A percentile compares a stretch with the other conserved stretches of the same genome.
Evolutionary conservation across 2,329 filamentous ascomycete species (phyloP).

Genomic region (Paradendryphiella salina): DNA sequence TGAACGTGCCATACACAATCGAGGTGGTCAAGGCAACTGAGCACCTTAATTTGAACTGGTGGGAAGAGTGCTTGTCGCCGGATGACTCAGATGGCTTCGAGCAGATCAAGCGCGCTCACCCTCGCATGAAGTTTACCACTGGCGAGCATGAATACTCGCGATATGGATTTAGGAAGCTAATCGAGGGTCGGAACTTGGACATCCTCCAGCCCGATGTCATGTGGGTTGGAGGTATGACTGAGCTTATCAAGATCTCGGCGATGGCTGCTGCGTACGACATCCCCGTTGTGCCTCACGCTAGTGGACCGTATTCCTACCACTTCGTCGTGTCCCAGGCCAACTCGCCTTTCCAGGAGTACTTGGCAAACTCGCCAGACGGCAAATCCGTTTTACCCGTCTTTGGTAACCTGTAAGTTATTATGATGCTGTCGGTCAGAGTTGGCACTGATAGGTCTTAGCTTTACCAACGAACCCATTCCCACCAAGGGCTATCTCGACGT

Average conservation of each 20-base stretch:
- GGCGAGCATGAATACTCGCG: conserved; percentile 95
- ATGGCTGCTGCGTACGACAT: conserved; percentile 93
- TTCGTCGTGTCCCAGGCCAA: conserved; percentile 93
- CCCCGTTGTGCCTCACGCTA: conserved; percentile 92
- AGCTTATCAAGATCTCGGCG: conserved; percentile 84
- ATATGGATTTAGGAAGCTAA: conserved; percentile 91
- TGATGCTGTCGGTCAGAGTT: not conserved
- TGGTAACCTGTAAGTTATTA: conserved; percentile 83
- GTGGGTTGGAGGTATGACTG: conserved; percentile 94
- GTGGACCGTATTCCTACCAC: conserved; percentile 92
- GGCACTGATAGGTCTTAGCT: conserved; percentile 1
- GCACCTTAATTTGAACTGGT: conserved; percentile 91
- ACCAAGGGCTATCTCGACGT: conserved; percentile 79
- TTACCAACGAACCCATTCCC: conserved; percentile 15
- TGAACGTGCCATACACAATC: conserved; percentile 91
- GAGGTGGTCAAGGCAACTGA: conserved; percentile 83
- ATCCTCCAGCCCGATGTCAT: conserved; percentile 96
- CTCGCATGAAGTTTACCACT: conserved; percentile 89
- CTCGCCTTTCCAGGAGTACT: conserved; percentile 92
- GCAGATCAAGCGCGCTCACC: conserved; percentile 87
- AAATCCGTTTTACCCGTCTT: conserved; percentile 90
- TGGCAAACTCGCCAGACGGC: conserved; percentile 89
- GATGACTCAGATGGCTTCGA: conserved; percentile 92
- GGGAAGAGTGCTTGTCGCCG: conserved; percentile 90
- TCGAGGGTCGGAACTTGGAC: conserved; percentile 88